Evolutionary conservation across 306 rosid species (phyloP).

Genomic region (Vigna radiata): DNA sequence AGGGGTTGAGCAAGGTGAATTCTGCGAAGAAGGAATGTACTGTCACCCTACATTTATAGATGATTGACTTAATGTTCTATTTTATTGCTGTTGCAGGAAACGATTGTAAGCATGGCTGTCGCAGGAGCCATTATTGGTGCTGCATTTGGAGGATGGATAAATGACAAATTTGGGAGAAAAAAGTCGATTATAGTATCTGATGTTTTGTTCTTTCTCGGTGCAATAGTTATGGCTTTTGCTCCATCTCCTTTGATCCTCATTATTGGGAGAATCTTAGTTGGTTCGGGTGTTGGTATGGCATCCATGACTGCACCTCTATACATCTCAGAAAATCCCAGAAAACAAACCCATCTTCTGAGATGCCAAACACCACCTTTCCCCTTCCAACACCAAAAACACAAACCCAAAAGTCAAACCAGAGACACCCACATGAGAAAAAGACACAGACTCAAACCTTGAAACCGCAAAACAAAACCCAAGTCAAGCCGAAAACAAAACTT

Average conservation of each 20-base stretch:
- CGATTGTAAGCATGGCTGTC: slow-evolving; percentile 83
- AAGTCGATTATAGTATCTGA: slow-evolving; percentile 64
- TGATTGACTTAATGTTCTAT: background rate
- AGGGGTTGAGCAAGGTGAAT: slow-evolving; percentile 58
- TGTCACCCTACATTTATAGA: background rate
- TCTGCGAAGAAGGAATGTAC: background rate
- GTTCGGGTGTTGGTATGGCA: slow-evolving; percentile 61
- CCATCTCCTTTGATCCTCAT: slow-evolving; percentile 74
- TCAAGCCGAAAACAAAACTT: slow-evolving; percentile 35
- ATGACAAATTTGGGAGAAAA: slow-evolving; percentile 68
- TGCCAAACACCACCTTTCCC: slow-evolving; percentile 50
- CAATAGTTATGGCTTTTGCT: slow-evolving; percentile 68
- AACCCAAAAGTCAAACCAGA: slow-evolving; percentile 22
- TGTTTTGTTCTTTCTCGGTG: slow-evolving; percentile 65
- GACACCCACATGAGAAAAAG: slow-evolving; percentile 34
- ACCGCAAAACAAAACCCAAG: slow-evolving; percentile 1
- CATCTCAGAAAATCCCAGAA: slow-evolving; percentile 93
- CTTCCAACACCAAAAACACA: slow-evolving; percentile 24
- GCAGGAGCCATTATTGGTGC: slow-evolving; percentile 92
- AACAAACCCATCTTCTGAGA: slow-evolving; percentile 76
- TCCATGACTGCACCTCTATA: slow-evolving; percentile 88
- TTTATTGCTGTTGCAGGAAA: slow-evolving; percentile 53
- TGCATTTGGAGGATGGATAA: slow-evolving; percentile 82
- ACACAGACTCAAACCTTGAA: slow-evolving; percentile 20
- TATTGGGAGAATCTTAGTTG: slow-evolving; percentile 57